Conservation (phyloP, 352 stramenopile species). For the Phytophthora tentaculata region DNA sequence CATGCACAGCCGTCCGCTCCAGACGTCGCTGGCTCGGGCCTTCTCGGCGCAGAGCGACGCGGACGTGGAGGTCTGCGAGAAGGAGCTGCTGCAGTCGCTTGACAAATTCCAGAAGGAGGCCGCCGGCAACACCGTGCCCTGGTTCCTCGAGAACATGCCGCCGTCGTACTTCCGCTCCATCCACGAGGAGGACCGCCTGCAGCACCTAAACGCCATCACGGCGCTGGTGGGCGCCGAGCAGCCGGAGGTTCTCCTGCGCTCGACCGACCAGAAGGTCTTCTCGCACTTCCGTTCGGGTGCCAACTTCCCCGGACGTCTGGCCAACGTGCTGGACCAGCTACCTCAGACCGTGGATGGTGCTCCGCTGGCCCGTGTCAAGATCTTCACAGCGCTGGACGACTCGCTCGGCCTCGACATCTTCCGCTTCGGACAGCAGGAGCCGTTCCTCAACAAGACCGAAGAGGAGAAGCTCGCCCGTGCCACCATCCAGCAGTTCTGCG, state of each 20-base stretch:
- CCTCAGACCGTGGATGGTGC: conserved; percentile 67
- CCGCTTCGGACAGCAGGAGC: conserved; percentile 79
- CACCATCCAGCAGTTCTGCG: conserved; percentile 71
- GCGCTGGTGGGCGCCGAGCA: conserved; percentile 77
- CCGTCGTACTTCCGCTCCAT: conserved; percentile 91
- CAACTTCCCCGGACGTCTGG: conserved; percentile 76
- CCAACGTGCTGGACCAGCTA: conserved; percentile 75
- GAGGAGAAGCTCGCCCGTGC: conserved; percentile 64
- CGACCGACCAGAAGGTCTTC: conserved; percentile 73
- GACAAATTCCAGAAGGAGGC: conserved; percentile 76
- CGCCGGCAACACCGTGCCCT: conserved; percentile 80
- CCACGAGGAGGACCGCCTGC: conserved; percentile 79
- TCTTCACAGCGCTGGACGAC: conserved; percentile 89
- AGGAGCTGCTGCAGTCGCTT: conserved; percentile 59
- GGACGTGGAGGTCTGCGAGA: conserved; percentile 32
- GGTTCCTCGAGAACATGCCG: conserved; percentile 92
- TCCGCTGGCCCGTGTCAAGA: conserved; percentile 87
- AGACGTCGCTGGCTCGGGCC: conserved; percentile 45
- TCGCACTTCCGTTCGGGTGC: conserved; percentile 85
- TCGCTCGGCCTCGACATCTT: conserved; percentile 89
- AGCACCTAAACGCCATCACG: conserved; percentile 91
- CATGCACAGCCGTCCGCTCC: conserved; percentile 31
- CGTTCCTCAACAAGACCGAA: conserved; percentile 64
- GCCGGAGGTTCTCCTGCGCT: conserved; percentile 81
- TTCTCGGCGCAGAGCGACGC: conserved; percentile 55